These are phyloP conservation scores for Metschnikowia chrysomelidarum DNA, from an alignment of 805 yeast genomes.

Conservation along the genomic window DNA sequence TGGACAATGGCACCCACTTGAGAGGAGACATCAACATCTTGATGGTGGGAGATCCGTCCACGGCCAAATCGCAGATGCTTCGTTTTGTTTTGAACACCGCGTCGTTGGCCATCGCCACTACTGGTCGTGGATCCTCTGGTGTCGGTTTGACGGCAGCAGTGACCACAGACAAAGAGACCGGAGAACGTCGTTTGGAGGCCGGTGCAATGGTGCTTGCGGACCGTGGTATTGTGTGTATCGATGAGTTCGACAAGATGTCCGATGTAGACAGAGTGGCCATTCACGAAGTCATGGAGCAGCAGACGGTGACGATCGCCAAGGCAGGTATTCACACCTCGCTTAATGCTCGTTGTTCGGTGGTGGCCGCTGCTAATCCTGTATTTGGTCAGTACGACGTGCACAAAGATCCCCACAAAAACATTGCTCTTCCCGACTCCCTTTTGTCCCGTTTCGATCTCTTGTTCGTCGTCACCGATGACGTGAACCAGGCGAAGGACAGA, in stretches of 20 bases:
- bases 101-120: slow-evolving; percentile 91
- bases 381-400: slow-evolving; percentile 95
- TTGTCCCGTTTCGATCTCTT: slow-evolving; percentile 94
- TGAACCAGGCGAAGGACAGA: slow-evolving; percentile 80
- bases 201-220: slow-evolving; percentile 99
- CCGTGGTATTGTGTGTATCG: slow-evolving; percentile 96
- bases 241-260: slow-evolving; percentile 97
- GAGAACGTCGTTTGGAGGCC: slow-evolving; percentile 93
- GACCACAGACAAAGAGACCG: slow-evolving; percentile 93
- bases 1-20: slow-evolving; percentile 92
- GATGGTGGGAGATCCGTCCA: slow-evolving; percentile 98
- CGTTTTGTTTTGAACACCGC: slow-evolving; percentile 95
- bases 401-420: slow-evolving; percentile 94
- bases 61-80: slow-evolving; percentile 95
- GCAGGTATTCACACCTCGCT: slow-evolving; percentile 97
- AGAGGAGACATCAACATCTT: slow-evolving; percentile 96
- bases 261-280: slow-evolving; percentile 97
- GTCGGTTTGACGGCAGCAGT: slow-evolving; percentile 99
- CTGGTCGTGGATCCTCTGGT: slow-evolving; percentile 99
- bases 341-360: slow-evolving; percentile 93
- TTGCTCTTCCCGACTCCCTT: slow-evolving; percentile 94
- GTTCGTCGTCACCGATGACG: slow-evolving; percentile 95
- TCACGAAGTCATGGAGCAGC: slow-evolving; percentile 99
- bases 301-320: slow-evolving; percentile 95
- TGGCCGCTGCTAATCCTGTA: slow-evolving; percentile 98